phyloP scores from a whole-genome alignment of 768 basidiomycete genomes.

The Chalciporus chontae region DNA sequence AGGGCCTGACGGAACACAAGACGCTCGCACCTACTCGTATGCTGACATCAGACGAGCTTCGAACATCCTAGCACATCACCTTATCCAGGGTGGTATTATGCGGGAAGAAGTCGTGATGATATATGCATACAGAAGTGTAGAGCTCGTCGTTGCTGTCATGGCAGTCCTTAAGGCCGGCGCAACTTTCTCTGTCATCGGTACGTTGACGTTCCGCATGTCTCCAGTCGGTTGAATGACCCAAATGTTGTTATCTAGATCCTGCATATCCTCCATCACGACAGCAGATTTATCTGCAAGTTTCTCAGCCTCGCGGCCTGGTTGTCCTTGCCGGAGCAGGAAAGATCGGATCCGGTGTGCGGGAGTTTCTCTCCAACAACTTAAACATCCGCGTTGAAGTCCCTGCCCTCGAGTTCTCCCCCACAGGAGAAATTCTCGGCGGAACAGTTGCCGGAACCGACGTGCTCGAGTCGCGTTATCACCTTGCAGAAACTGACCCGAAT shows the following conservation, averaged over 20 bases:
- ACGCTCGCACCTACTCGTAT: slow-evolving; percentile 69
- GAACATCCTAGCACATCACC: slow-evolving; percentile 87
- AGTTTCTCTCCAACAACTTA: slow-evolving; percentile 75
- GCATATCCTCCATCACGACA: slow-evolving; percentile 94
- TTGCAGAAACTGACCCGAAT: slow-evolving; percentile 72
- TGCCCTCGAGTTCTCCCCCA: slow-evolving; percentile 69
- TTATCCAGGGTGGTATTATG: slow-evolving; percentile 81
- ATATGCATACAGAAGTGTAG: slow-evolving; percentile 93
- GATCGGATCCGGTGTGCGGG: slow-evolving; percentile 76
- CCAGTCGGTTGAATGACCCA: slow-evolving; percentile 1
- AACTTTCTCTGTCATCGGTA: slow-evolving; percentile 95
- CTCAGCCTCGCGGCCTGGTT: slow-evolving; percentile 86
- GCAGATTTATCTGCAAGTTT: slow-evolving; percentile 88
- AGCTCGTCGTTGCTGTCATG: slow-evolving; percentile 96
- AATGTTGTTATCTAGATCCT: slow-evolving; percentile 57
- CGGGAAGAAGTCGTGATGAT: slow-evolving; percentile 98
- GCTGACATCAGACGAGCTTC: slow-evolving; percentile 76
- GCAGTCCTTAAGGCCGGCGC: slow-evolving; percentile 94
- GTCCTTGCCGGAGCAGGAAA: slow-evolving; percentile 87
- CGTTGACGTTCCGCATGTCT: slow-evolving; percentile 23
- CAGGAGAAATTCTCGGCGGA: slow-evolving; percentile 69
- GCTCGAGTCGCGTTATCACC: slow-evolving; percentile 47
- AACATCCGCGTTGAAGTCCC: slow-evolving; percentile 89
- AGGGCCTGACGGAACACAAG: slow-evolving; percentile 40
- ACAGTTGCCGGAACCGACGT: slow-evolving; percentile 49